A percentile compares a stretch with the other conserved stretches of the same genome.
phyloP scores from a whole-genome alignment of 2,329 filamentous ascomycete genomes.

The Chalaropsis ovoidea region DNA sequence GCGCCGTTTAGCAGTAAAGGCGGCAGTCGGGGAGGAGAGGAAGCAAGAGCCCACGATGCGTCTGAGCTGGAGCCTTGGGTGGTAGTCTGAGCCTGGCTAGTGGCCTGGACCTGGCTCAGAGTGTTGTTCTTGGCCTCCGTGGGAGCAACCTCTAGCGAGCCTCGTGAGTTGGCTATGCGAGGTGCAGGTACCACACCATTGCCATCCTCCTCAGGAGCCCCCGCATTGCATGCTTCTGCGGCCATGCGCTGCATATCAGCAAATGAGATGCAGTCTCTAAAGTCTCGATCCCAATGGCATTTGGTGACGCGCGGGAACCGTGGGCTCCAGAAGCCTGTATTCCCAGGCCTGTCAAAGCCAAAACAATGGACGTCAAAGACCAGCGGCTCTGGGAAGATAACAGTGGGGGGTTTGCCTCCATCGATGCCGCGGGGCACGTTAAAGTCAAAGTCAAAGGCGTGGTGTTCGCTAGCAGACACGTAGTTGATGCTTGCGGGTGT shows the following conservation, averaged over 20 bases:
- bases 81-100: neutral
- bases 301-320: slow-evolving; percentile 69
- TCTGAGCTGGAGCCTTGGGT: neutral
- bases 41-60: neutral
- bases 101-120: slow-evolving; percentile 28
- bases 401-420: slow-evolving; percentile 36
- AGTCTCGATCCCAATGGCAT: slow-evolving; percentile 64
- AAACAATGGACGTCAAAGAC: slow-evolving; percentile 74
- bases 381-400: slow-evolving; percentile 58
- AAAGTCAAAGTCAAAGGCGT: slow-evolving; percentile 38
- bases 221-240: slow-evolving; percentile 41
- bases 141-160: slow-evolving; percentile 38
- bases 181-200: too few relatives aligned
- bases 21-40: neutral
- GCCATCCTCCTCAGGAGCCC: slow-evolving; percentile 34
- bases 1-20: neutral
- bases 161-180: slow-evolving; percentile 33
- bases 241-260: slow-evolving; percentile 60
- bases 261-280: slow-evolving; percentile 58
- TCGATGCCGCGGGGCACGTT: slow-evolving; percentile 40
- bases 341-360: slow-evolving; percentile 62
- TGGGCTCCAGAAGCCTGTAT: slow-evolving; percentile 60
- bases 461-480: slow-evolving; percentile 35
- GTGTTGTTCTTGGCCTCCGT: slow-evolving; percentile 42
- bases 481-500: slow-evolving; percentile 37